Conservation (phyloP, 257 asterid genomes). For the Rauvolfia tetraphylla region DNA sequence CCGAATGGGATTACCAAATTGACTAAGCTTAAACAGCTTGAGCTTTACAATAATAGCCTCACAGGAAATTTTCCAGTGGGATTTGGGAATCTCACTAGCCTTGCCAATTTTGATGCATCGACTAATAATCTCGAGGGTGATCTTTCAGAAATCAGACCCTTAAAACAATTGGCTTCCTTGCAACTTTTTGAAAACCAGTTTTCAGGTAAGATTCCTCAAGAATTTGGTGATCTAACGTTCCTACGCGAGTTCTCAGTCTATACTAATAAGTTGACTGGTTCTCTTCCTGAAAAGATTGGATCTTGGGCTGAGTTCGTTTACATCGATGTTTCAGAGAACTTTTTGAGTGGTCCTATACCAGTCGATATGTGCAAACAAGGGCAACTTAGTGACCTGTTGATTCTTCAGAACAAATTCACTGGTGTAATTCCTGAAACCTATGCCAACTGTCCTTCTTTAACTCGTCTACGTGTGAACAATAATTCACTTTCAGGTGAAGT, state of each 20-base stretch:
- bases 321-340: constrained; percentile 43
- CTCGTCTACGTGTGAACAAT: constrained; percentile 32
- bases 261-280: constrained; percentile 32
- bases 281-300: constrained; percentile 39
- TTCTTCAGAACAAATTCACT: constrained; percentile 39
- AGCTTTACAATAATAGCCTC: constrained; percentile 33
- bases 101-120: constrained; percentile 31
- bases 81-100: constrained; percentile 34
- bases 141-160: constrained; percentile 34
- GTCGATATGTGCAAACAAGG: constrained; percentile 46
- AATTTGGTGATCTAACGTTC: constrained; percentile 37
- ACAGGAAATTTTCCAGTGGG: constrained; percentile 37
- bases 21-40: constrained; percentile 32
- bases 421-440: constrained; percentile 38
- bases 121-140: constrained; percentile 35
- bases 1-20: constrained; percentile 39
- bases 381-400: constrained; percentile 22
- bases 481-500: constrained; percentile 42
- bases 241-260: constrained; percentile 31
- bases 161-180: constrained; percentile 25
- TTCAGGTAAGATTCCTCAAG: constrained; percentile 38
- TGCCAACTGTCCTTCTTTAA: constrained; percentile 31
- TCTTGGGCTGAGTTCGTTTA: constrained; percentile 32
- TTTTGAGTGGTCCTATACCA: constrained; percentile 36
- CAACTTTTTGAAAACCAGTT: constrained; percentile 41